These are phyloP conservation scores for Antrodiella citrinella DNA, from an alignment of 768 basidiomycete genomes.

Conservation along the genomic window DNA sequence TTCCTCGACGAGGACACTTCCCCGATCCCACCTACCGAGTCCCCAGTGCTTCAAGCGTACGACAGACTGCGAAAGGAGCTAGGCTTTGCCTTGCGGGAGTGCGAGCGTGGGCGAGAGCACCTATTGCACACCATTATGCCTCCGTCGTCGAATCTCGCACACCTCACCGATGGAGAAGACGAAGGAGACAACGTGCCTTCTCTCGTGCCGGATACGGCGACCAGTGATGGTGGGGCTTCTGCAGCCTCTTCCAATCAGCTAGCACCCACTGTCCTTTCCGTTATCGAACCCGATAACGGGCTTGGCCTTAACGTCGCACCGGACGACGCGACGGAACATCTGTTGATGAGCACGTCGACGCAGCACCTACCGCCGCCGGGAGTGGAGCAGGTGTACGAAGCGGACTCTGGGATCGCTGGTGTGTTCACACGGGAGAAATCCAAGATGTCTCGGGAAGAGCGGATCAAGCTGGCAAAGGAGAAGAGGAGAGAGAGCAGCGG, in stretches of 20 bases:
- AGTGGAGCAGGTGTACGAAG: slow-evolving; percentile 80
- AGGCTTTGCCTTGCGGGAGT: slow-evolving; percentile 71
- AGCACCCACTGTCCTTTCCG: slow-evolving; percentile 7
- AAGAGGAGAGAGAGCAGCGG: slow-evolving; percentile 36
- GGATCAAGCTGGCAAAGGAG: slow-evolving; percentile 53
- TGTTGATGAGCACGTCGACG: slow-evolving; percentile 42
- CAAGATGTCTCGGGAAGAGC: slow-evolving; percentile 65
- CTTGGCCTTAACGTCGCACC: slow-evolving; percentile 20
- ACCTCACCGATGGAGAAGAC: slow-evolving; percentile 32
- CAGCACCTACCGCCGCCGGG: slow-evolving; percentile 56
- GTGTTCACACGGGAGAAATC: slow-evolving; percentile 49
- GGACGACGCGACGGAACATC: slow-evolving; percentile 52
- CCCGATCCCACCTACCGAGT: slow-evolving; percentile 9
- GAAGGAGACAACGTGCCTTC: slow-evolving; percentile 35
- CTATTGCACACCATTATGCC: slow-evolving; percentile 48
- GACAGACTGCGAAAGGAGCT: slow-evolving; percentile 70
- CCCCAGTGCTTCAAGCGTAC: slow-evolving; percentile 57
- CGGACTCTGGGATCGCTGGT: slow-evolving; percentile 35
- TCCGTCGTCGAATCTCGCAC: slow-evolving; percentile 14
- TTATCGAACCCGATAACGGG: not conserved
- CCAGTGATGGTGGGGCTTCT: slow-evolving; percentile 10
- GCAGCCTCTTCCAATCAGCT: slow-evolving; percentile 14
- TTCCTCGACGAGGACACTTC: slow-evolving; percentile 1
- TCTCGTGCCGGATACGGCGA: slow-evolving; percentile 25
- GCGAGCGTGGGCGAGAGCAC: slow-evolving; percentile 68